Base-by-base conservation (phyloP, 2,329 filamentous ascomycete genomes). In the Ceratocystis colombiana region DNA sequence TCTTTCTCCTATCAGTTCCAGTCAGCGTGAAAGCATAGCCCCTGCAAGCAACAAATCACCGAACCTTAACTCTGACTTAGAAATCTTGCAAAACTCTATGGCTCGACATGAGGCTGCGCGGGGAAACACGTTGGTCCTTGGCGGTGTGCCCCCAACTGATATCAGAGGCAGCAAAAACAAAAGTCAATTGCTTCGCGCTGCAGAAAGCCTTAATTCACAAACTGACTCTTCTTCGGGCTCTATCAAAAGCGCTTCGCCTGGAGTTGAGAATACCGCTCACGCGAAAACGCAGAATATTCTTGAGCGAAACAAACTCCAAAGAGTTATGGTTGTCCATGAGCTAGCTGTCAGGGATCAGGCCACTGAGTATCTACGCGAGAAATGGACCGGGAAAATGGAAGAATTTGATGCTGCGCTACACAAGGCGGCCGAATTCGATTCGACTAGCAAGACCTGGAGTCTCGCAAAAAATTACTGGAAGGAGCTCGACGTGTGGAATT, bases 401-500 rank as follows among this genome's bases (percentile, higher is more conserved):
- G 84, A 86, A 17, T 79, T 87, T 70, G 77, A 77, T 65, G 73
- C 75, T 2, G 79, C 79, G 0, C 73, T 87, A 12, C 77, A 81
- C 62, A 87, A 86, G 74, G 82, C 84, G 25, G 84, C 82, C 37
- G 80, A 82, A 67, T 78, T 79, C 65, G 77, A 80, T 67, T 69
- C 76, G 3, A 73, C 76, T 1, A 75, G 75, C 3, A 78, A 81
- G 68, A 83, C 78, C 69, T 87, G 81, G 79, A 74, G 76, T 44
- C 74, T 87, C 70, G 79, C 80, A 68, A 84, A 82, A 74, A 61
- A 64, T 28, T 82, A 79, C 69, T 87, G 81, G 79, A 85, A 81
- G 73, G 84, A 87, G 69, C 77, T 87, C 15, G 84, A 87, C 70
- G 82, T 86, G 25, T 87, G 82, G 79, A 80, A 79, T 67, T 85